Conservation (phyloP, 78 protist species). For the Dictyostelium firmibasis region DNA sequence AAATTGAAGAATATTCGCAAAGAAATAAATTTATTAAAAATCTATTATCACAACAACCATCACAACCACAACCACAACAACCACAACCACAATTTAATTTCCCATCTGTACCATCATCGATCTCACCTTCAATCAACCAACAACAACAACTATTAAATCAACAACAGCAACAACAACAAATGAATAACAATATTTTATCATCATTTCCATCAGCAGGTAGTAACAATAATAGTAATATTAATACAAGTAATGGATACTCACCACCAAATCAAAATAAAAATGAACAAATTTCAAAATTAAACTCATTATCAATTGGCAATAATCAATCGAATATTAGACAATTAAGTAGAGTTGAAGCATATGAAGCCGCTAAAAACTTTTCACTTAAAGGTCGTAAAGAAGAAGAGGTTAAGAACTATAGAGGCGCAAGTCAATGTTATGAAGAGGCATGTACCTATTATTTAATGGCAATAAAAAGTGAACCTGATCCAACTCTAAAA, state of each 20-base stretch:
- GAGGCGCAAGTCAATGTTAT: constrained; percentile 40
- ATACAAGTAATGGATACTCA: constrained; percentile 1
- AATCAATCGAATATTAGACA: background rate
- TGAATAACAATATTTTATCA: background rate
- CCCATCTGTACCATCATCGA: background rate
- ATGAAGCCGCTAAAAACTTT: constrained; percentile 40
- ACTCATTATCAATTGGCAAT: constrained; percentile 10
- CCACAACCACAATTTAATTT: background rate
- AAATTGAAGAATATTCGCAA: constrained; percentile 60
- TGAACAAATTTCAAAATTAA: constrained; percentile 23
- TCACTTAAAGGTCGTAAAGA: constrained; percentile 48
- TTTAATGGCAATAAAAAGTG: constrained; percentile 46
- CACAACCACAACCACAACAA: background rate
- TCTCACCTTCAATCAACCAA: constrained; percentile 6
- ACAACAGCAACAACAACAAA: background rate
- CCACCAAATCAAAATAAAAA: background rate
- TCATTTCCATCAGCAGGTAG: constrained; percentile 30
- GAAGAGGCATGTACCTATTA: constrained; percentile 58
- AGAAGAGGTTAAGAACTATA: constrained; percentile 57
- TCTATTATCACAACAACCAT: constrained; percentile 4
- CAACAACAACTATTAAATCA: background rate
- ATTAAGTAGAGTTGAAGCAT: constrained; percentile 59
- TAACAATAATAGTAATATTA: background rate
- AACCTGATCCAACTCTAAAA: constrained; percentile 52
- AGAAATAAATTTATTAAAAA: constrained; percentile 65